Percentiles rank a stretch among this genome's conserved stretches.
These are phyloP conservation scores for Litchi chinensis DNA, from an alignment of 345 rosid genomes.

Conservation along the genomic window DNA sequence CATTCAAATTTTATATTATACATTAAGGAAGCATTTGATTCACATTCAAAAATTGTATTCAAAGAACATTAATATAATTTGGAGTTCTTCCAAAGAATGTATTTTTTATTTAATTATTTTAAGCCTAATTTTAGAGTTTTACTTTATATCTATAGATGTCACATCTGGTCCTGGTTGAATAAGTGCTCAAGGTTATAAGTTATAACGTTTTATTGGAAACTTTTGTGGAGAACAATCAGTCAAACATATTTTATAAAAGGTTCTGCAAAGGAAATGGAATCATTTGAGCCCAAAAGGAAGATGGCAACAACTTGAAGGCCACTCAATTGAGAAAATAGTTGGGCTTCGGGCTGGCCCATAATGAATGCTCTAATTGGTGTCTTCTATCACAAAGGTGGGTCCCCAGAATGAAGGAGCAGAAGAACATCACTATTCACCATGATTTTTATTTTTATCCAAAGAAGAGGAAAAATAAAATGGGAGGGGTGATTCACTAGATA, in stretches of 20 bases:
- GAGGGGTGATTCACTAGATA: conserved; percentile 30
- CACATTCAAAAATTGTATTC: not conserved
- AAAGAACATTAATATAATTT: too few relatives aligned
- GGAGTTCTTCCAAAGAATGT: not conserved
- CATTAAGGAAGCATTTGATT: not conserved
- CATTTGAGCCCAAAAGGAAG: not conserved
- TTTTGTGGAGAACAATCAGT: too few relatives aligned
- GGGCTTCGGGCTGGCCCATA: not conserved
- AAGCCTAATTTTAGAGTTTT: too few relatives aligned
- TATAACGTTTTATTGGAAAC: too few relatives aligned
- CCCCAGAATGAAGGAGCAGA: conserved; percentile 6
- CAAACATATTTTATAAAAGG: too few relatives aligned
- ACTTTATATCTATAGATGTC: too few relatives aligned
- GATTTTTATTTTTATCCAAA: not conserved
- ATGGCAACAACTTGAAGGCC: not conserved
- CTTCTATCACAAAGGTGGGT: not conserved
- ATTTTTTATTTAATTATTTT: too few relatives aligned
- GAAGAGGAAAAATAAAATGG: not conserved
- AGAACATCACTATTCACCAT: not conserved
- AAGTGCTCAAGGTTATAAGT: too few relatives aligned
- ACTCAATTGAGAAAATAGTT: not conserved
- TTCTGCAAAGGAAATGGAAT: not conserved
- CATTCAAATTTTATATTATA: not conserved
- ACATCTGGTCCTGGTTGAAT: too few relatives aligned
- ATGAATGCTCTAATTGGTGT: not conserved